Conservation (phyloP, 1,284 basidiomycete genomes). For the Wallemia ichthyophaga region DNA sequence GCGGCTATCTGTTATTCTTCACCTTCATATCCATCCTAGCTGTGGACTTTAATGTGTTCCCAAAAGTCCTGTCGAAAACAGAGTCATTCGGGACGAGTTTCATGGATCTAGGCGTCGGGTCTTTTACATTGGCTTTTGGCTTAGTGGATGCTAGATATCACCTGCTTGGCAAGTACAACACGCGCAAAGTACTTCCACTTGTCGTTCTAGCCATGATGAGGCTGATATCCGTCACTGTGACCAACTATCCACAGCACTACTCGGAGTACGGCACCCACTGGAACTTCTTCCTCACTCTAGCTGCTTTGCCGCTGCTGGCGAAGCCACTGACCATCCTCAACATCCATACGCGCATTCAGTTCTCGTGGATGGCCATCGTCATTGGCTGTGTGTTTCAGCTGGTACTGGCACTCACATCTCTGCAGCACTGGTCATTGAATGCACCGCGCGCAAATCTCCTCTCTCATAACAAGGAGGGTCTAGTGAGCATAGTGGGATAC, state of each 20-base stretch:
- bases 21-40: conserved; percentile 74
- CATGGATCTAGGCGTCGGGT: conserved; percentile 96
- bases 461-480: conserved; percentile 70
- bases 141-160: conserved; percentile 47
- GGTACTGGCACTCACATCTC: conserved; percentile 23
- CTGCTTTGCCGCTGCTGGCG: conserved; percentile 36
- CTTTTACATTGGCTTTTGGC: conserved; percentile 82
- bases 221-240: not conserved
- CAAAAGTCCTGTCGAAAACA: conserved; percentile 61
- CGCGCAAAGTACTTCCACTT: conserved; percentile 8
- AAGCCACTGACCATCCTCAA: conserved; percentile 23
- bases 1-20: conserved; percentile 85
- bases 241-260: conserved; percentile 46
- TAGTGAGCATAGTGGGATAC: conserved; percentile 63
- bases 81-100: conserved; percentile 62
- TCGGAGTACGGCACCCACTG: conserved; percentile 91
- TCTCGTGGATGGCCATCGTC: not conserved
- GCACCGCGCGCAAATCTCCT: conserved; percentile 31
- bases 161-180: conserved; percentile 24
- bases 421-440: conserved; percentile 34
- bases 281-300: conserved; percentile 96
- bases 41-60: conserved; percentile 83
- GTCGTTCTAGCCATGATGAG: not conserved
- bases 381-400: conserved; percentile 28
- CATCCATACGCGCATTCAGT: not conserved